Conservation (phyloP, 2,329 filamentous ascomycete genomes). For the Zymoseptoria brevis region DNA sequence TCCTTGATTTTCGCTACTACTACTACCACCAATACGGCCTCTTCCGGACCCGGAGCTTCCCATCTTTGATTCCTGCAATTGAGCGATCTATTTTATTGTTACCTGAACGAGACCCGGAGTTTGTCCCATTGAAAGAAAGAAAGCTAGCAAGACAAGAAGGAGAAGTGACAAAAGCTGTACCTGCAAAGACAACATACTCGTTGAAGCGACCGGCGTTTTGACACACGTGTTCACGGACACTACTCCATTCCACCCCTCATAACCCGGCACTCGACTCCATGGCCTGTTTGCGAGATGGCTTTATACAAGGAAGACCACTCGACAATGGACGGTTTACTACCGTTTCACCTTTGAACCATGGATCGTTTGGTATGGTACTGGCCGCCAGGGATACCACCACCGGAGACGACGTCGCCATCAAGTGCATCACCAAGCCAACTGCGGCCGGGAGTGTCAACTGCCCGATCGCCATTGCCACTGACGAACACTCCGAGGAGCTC, state of each 20-base stretch:
- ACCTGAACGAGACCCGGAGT: slow-evolving; percentile 16
- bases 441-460: slow-evolving; percentile 45
- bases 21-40: slow-evolving; percentile 3
- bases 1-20: slow-evolving; percentile 19
- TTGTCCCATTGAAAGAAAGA: background rate
- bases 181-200: background rate
- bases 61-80: slow-evolving; percentile 6
- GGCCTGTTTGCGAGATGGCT: slow-evolving; percentile 82
- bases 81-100: slow-evolving; percentile 19
- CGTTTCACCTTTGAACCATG: slow-evolving; percentile 91
- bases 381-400: slow-evolving; percentile 74
- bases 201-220: background rate
- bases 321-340: slow-evolving; percentile 78
- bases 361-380: slow-evolving; percentile 98
- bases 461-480: slow-evolving; percentile 60
- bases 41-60: background rate
- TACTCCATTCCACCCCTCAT: slow-evolving; percentile 3
- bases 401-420: slow-evolving; percentile 80
- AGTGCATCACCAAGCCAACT: slow-evolving; percentile 81
- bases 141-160: slow-evolving; percentile 1
- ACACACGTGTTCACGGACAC: slow-evolving; percentile 12
- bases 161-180: background rate
- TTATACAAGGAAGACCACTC: slow-evolving; percentile 70
- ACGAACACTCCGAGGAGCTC: slow-evolving; percentile 76
- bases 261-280: slow-evolving; percentile 37